phyloP scores from a whole-genome alignment of 2,329 filamentous ascomycete genomes.

The Talaromyces sp. region DNA sequence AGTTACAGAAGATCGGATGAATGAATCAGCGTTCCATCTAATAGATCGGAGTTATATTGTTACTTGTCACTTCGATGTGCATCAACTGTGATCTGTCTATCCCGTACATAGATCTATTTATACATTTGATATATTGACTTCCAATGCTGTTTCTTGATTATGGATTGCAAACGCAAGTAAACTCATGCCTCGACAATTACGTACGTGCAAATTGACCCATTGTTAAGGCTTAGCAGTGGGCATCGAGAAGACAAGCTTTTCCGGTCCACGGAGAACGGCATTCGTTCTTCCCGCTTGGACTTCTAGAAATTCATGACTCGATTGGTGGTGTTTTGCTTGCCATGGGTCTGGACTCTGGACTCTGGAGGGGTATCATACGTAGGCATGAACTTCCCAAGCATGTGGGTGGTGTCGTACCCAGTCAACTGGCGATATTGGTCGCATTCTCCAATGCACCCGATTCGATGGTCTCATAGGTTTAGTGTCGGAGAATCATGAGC shows the following conservation, averaged over 20 bases:
- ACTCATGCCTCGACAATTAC: background rate
- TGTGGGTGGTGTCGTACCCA: background rate
- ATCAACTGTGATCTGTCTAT: background rate
- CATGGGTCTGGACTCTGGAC: background rate
- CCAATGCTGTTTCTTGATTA: background rate
- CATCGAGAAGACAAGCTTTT: slow-evolving; percentile 8
- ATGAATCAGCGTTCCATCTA: background rate
- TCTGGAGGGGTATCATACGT: background rate
- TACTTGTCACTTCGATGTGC: background rate
- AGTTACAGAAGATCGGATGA: background rate
- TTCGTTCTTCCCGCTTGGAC: background rate
- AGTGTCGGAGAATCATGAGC: background rate
- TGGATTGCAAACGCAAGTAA: background rate
- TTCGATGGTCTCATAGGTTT: background rate
- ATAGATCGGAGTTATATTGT: background rate
- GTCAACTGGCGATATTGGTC: background rate
- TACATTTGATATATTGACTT: background rate
- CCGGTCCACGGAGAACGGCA: background rate
- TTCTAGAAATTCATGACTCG: background rate
- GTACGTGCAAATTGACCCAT: background rate
- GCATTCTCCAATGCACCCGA: background rate
- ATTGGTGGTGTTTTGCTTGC: slow-evolving; percentile 2
- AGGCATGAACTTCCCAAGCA: background rate
- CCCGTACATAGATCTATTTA: background rate
- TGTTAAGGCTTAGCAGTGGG: background rate